Conservation (phyloP, 208 protist species). For the Leishmania martiniquensis region DNA sequence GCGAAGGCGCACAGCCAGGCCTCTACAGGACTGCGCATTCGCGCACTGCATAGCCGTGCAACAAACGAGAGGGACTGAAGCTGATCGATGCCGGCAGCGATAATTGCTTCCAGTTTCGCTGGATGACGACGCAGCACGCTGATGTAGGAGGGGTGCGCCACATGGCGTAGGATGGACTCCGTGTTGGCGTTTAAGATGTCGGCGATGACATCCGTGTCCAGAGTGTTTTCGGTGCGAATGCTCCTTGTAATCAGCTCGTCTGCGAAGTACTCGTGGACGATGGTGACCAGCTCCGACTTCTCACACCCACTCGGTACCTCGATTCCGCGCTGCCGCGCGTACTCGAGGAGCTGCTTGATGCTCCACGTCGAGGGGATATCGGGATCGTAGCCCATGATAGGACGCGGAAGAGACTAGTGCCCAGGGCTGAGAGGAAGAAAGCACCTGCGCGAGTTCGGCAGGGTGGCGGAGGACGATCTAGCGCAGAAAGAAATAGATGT, state of each 20-base stretch:
- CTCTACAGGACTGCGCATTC: slow-evolving; percentile 37
- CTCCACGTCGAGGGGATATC: slow-evolving; percentile 55
- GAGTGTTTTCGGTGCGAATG: slow-evolving; percentile 11
- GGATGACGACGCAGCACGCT: slow-evolving; percentile 40
- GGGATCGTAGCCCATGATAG: slow-evolving; percentile 30
- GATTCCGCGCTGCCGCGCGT: slow-evolving; percentile 37
- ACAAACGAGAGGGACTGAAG: slow-evolving; percentile 22
- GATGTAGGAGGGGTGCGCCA: slow-evolving; percentile 29
- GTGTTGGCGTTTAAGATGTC: slow-evolving; percentile 25
- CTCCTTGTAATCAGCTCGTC: slow-evolving; percentile 26
- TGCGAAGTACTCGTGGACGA: slow-evolving; percentile 37
- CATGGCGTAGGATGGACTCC: slow-evolving; percentile 33
- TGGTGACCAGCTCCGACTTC: slow-evolving; percentile 33
- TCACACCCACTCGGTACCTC: slow-evolving; percentile 27
- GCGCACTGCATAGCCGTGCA: slow-evolving; percentile 17
- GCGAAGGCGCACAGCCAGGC: slow-evolving; percentile 42
- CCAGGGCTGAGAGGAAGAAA: background rate
- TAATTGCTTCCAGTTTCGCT: slow-evolving; percentile 36
- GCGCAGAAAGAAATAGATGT: background rate
- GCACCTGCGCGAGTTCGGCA: background rate
- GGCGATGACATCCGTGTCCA: slow-evolving; percentile 9
- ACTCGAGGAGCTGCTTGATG: slow-evolving; percentile 42
- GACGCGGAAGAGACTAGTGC: background rate
- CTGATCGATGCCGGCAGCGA: slow-evolving; percentile 45
- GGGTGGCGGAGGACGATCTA: too few species aligned